A percentile compares a stretch with the other conserved stretches of the same genome.
Conservation (phyloP, 768 basidiomycete species). For the Tulasnella sp. region DNA sequence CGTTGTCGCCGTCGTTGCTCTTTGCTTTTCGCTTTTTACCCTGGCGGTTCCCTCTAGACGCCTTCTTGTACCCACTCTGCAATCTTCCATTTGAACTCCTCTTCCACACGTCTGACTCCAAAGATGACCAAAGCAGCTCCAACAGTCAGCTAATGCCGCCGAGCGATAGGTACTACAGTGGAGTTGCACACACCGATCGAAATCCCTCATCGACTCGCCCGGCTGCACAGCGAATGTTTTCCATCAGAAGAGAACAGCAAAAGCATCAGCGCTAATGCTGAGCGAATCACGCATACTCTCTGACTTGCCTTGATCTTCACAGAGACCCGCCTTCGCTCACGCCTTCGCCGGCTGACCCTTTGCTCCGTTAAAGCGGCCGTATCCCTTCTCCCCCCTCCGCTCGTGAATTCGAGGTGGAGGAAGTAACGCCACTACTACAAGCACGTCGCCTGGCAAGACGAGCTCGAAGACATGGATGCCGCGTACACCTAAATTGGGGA, state of each 20-base stretch:
- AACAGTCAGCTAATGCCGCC: background rate
- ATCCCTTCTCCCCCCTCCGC: constrained; percentile 1
- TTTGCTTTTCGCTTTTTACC: background rate
- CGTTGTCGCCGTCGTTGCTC: background rate
- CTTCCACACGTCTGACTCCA: constrained; percentile 4
- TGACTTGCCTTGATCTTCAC: constrained; percentile 1
- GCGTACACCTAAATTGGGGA: too few species aligned
- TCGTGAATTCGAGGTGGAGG: too few species aligned
- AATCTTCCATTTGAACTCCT: constrained; percentile 3
- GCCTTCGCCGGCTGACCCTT: background rate
- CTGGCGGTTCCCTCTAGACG: background rate
- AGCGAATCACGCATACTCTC: background rate
- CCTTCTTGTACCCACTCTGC: background rate
- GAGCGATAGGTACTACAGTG: background rate
- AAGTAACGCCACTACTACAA: too few species aligned
- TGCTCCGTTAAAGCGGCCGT: background rate
- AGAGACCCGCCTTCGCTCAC: background rate
- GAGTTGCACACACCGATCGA: background rate
- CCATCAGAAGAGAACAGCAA: background rate
- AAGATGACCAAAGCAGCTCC: background rate
- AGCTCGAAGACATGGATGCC: too few species aligned
- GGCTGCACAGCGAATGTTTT: background rate
- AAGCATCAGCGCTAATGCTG: background rate
- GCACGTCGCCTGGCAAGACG: too few species aligned
- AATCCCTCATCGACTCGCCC: constrained; percentile 2